Base-by-base conservation (phyloP, 768 basidiomycete genomes). In the Auriculariales sp. region DNA sequence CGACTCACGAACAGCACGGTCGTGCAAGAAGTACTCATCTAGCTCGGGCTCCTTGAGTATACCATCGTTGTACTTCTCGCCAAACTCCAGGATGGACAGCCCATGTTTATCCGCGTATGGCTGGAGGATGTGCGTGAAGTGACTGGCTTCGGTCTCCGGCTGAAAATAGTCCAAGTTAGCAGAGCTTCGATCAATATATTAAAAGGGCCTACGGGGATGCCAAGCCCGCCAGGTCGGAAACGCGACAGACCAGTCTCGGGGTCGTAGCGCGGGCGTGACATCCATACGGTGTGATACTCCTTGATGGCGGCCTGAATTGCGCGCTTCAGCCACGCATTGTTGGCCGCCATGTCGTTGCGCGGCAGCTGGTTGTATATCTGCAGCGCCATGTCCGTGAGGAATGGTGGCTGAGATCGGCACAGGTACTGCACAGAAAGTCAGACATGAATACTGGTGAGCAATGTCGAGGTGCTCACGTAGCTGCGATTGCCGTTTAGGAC, bases 261-360 rank as follows among this genome's bases (percentile, higher is more conserved):
- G 64, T 99, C 93, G 57, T 98, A 83, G 22, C 95, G 84, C 25
- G 94, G 95, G 60, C 85, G 81, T 2, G 89, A 83, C 53, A 93
- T 82, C 95, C 95, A 99, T 55, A 98, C 79, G 34, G 86, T 89
- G 68, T 99, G 94, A 63, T 99, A 99, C 62, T 99, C 94, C 67
- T 97, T 95, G 70, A 99, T 92, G 25, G 94, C 94, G 9, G 93
- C 93, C 62, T 87, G 88, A 51, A 99, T 95, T 2, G 93, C 94
- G 7, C 83, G 80, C 66, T 92, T 95, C 52, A 99, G 76, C 92
- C 93, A 99, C 39, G 71, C 69, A 17, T 84, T 83, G 70, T 95
- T 94, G 28, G 73, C 75, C 29, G 78, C 79, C 52, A 80, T 65
- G 54, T 92, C 83, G 1, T 79, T 81, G 42, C 87, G 81, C 58